Conservation (phyloP, 805 yeast species). For the Cyberlindnera saturnus region DNA sequence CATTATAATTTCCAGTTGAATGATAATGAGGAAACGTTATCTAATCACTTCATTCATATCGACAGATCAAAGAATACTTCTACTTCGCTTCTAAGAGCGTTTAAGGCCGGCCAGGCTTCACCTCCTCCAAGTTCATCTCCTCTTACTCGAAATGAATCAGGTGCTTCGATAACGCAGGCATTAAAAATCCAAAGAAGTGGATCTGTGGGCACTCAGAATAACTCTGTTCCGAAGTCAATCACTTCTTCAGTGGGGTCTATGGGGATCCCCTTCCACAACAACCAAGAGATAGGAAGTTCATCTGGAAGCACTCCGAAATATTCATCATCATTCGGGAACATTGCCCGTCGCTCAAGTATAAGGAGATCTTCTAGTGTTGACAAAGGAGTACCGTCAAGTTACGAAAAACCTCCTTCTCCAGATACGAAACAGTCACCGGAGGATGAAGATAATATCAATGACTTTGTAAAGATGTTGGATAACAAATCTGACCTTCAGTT, state of each 20-base stretch:
- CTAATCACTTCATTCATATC: slow-evolving; percentile 47
- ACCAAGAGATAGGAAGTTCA: slow-evolving; percentile 22
- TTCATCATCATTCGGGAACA: slow-evolving; percentile 68
- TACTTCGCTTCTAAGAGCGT: slow-evolving; percentile 13
- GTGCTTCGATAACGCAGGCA: slow-evolving; percentile 35
- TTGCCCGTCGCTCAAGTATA: slow-evolving; percentile 44
- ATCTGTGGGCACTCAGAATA: slow-evolving; percentile 12
- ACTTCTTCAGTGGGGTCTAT: slow-evolving; percentile 21
- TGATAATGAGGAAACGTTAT: slow-evolving; percentile 59
- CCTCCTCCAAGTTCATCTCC: slow-evolving; percentile 23
- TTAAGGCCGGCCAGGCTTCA: slow-evolving; percentile 28
- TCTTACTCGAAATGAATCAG: slow-evolving; percentile 37
- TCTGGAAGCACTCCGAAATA: slow-evolving; percentile 51
- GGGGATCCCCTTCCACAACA: slow-evolving; percentile 15
- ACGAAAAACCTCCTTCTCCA: slow-evolving; percentile 20
- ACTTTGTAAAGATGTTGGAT: slow-evolving; percentile 68
- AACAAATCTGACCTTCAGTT: slow-evolving; percentile 47
- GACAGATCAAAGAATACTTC: slow-evolving; percentile 28
- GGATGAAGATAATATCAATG: slow-evolving; percentile 53
- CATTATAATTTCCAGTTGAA: slow-evolving; percentile 62
- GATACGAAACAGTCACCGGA: slow-evolving; percentile 19
- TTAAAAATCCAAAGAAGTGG: slow-evolving; percentile 35
- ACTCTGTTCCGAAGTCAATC: slow-evolving; percentile 25
- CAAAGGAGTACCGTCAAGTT: slow-evolving; percentile 24
- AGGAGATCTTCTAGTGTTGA: slow-evolving; percentile 29